These are phyloP conservation scores for Beverwykella pulmonaria DNA, from an alignment of 495 filamentous ascomycete genomes.

Conservation along the genomic window DNA sequence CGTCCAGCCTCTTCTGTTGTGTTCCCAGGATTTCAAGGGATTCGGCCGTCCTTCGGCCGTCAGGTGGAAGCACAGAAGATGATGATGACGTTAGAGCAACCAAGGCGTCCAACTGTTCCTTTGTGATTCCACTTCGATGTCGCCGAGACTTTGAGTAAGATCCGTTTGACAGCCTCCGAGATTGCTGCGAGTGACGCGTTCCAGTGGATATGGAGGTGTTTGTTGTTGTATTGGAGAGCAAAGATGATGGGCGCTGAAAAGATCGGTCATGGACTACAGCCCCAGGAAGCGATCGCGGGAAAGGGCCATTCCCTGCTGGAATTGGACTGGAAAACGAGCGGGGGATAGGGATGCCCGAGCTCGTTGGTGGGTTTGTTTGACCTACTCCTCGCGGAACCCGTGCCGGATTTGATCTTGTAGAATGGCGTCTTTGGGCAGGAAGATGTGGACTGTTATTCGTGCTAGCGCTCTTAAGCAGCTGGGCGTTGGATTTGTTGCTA, in stretches of 20 bases:
- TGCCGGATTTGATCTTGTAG: not conserved
- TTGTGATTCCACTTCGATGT: slow-evolving; percentile 1
- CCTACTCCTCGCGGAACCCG: not conserved
- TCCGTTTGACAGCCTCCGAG: not conserved
- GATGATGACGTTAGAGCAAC: slow-evolving; percentile 15
- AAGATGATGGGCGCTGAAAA: not conserved
- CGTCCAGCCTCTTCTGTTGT: slow-evolving; percentile 15
- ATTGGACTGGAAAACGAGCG: not conserved
- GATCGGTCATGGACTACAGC: not conserved
- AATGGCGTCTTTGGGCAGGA: not conserved
- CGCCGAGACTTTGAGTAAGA: not conserved
- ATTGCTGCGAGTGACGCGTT: not conserved
- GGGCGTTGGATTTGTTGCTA: not conserved
- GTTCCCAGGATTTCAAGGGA: slow-evolving; percentile 7
- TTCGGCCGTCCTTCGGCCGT: slow-evolving; percentile 8
- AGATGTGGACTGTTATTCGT: not conserved
- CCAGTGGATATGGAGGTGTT: not conserved
- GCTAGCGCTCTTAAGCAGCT: slow-evolving; percentile 8
- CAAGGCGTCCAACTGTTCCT: slow-evolving; percentile 24
- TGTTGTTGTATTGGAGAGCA: not conserved
- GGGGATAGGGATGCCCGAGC: not conserved
- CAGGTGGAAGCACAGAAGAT: slow-evolving; percentile 10
- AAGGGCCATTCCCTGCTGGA: not conserved
- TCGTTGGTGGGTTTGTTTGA: not conserved
- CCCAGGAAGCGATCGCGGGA: not conserved